Percentiles rank a stretch among this genome's conserved stretches.
Conservation (phyloP, 208 protist species). For the Acanthamoeba triangularis region DNA sequence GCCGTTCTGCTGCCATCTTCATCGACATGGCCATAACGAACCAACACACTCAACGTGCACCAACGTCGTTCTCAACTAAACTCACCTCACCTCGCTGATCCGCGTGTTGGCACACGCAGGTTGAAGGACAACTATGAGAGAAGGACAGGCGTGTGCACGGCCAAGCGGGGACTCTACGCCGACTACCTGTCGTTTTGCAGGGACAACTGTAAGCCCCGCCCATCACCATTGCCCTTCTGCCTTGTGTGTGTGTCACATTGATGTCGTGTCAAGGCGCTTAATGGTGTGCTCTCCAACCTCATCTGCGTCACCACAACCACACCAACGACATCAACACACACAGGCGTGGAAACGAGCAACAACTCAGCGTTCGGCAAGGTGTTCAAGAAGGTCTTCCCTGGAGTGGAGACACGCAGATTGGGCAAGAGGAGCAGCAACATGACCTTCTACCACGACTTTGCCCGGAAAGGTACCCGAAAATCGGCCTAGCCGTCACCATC, state of each 20-base stretch:
- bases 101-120: background rate
- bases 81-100: background rate
- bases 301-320: background rate
- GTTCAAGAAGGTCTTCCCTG: conserved; percentile 56
- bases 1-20: background rate
- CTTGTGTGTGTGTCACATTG: no score
- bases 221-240: background rate
- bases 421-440: conserved; percentile 53
- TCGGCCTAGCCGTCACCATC: background rate
- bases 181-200: conserved; percentile 38
- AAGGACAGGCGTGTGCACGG: background rate
- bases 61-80: no score
- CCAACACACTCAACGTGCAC: no score
- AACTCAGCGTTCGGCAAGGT: conserved; percentile 61
- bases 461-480: conserved; percentile 9
- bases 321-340: background rate
- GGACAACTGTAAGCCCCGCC: background rate
- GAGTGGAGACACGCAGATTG: conserved; percentile 45
- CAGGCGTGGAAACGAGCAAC: conserved; percentile 31
- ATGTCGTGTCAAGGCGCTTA: background rate
- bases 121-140: conserved; percentile 44
- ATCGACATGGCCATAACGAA: no score
- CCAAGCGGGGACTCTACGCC: background rate
- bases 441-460: conserved; percentile 63
- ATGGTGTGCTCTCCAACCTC: background rate